Evolutionary conservation across 768 basidiomycete genomes (phyloP).

Genomic region (Tricholoma sp.): DNA sequence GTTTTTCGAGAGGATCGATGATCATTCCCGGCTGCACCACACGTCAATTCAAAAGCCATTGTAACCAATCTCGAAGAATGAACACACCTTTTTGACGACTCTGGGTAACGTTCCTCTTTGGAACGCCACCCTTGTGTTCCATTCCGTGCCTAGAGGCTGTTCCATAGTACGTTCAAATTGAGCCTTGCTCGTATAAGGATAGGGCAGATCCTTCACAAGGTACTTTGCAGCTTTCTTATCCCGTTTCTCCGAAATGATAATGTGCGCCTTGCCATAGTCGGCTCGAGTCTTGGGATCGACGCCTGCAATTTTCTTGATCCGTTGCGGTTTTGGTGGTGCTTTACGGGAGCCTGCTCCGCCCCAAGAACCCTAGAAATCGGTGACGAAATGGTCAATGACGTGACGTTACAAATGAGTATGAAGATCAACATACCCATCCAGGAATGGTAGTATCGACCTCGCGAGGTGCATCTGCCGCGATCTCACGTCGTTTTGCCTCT

Average conservation of each 20-base stretch:
- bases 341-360: conserved; percentile 71
- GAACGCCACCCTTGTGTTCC: conserved; percentile 87
- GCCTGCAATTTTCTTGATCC: conserved; percentile 80
- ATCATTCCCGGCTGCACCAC: conserved; percentile 55
- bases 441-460: conserved; percentile 88
- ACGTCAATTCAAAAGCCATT: conserved; percentile 3
- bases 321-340: conserved; percentile 55
- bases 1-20: conserved; percentile 64
- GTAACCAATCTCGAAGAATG: neutral
- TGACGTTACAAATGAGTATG: neutral
- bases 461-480: conserved; percentile 80
- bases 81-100: conserved; percentile 80
- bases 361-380: conserved; percentile 74
- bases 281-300: conserved; percentile 74
- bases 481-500: conserved; percentile 75
- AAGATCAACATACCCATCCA: conserved; percentile 73
- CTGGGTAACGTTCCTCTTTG: conserved; percentile 80
- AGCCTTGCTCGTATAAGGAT: conserved; percentile 89
- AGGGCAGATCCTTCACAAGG: conserved; percentile 85
- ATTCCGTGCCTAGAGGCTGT: conserved; percentile 81
- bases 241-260: conserved; percentile 94
- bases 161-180: conserved; percentile 88
- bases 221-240: conserved; percentile 94
- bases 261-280: conserved; percentile 78
- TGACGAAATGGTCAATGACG: conserved; percentile 2